Evolutionary conservation across 2,329 filamentous ascomycete genomes (phyloP), one percentile per base, ranked within the genome.

Genomic region (Fusarium robinianum): DNA sequence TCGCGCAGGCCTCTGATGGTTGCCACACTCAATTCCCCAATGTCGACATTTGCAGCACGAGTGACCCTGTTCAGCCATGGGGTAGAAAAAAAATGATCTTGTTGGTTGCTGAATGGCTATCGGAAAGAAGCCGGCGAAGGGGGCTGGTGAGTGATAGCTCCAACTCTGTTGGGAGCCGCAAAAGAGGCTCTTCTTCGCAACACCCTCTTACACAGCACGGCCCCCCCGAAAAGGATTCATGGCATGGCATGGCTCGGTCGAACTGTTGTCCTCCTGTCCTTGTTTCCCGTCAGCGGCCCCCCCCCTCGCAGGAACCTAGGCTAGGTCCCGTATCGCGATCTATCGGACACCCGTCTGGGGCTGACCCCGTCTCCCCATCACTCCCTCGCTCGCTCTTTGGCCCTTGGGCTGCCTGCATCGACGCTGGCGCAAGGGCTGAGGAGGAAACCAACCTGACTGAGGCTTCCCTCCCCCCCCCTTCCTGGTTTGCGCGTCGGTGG

Each of bases 131-230:
- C 46, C 49, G 49, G 42, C 30, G 22, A 44, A 37, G 35, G n/a
- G n/a, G 40, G 29, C 27, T 47, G 36, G 42, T 26, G 38, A 49
- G 36, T 46, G 37, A 39, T 42, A 45, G 33, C 52, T 60, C 60
- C 58, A 58, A 57, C 46, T 49, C 57, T 50, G 51, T 57, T 50
- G 56, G 58, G 54, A 61, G 41, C 45, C 34, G 40, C 27, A 40
- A 51, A 46, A 55, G 41, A 27, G 38, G 34, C 41, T 35, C 38
- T 38, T 44, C 29, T 27, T 42, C 41, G 45, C n/a, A n/a, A n/a
- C n/a, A n/a, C n/a, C n/a, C n/a, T n/a, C n/a, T n/a, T n/a, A n/a
- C n/a, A n/a, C n/a, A n/a, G n/a, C n/a, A 52, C 48, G 38, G 32
- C 31, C 39, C 41, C 55, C 30, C 43, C 38, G 49, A 46, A 32